A percentile compares a stretch with the other conserved stretches of the same genome.
These are phyloP conservation scores for Gossypium arboreum DNA, from an alignment of 345 rosid genomes.

Conservation along the genomic window DNA sequence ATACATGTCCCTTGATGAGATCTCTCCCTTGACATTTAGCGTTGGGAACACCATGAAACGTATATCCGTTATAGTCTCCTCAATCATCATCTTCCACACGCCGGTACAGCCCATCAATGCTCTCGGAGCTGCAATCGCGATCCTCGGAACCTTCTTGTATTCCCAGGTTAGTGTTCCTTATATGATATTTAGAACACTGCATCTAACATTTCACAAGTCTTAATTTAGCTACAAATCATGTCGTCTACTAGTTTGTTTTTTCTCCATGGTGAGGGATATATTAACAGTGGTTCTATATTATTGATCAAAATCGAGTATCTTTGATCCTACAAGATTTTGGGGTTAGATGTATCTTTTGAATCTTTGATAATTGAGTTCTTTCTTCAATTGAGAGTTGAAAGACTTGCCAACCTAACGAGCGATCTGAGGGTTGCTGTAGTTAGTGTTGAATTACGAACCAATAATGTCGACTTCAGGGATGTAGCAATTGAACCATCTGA, in stretches of 20 bases:
- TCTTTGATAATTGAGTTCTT: not conserved
- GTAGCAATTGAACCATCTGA: not conserved
- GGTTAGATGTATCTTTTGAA: not conserved
- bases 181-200: not conserved
- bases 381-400: no score
- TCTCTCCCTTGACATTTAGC: conserved; percentile 95
- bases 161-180: conserved; percentile 65
- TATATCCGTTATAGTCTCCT: conserved; percentile 90
- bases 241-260: not conserved
- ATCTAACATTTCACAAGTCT: not conserved
- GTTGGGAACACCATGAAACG: conserved; percentile 97
- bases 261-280: not conserved
- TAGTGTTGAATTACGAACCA: no score
- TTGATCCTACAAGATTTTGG: not conserved
- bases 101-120: conserved; percentile 91
- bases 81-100: conserved; percentile 94
- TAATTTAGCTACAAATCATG: not conserved
- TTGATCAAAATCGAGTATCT: not conserved
- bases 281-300: not conserved
- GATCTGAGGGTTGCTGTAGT: no score
- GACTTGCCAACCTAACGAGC: not conserved
- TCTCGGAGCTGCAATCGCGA: conserved; percentile 93
- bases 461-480: not conserved
- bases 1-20: conserved; percentile 95
- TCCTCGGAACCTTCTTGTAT: conserved; percentile 94